Base-by-base conservation (phyloP, 768 basidiomycete species). In the Boletus sp. region DNA sequence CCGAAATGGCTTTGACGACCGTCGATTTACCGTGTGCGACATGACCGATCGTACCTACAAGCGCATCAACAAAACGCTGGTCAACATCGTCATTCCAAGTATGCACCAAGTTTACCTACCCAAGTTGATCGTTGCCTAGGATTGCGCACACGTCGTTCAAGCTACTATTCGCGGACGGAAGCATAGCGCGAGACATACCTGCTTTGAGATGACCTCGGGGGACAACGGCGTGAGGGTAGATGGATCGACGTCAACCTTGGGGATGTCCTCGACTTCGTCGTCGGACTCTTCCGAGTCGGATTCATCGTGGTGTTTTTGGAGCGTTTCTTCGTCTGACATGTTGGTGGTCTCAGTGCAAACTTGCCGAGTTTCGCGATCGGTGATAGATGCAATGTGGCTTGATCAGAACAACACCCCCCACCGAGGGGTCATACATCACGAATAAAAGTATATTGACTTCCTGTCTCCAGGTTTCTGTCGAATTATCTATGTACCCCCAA, bases 21-120 rank as follows among this genome's bases (percentile, higher is more conserved):
- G 91, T 95, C 51, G 90, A 93, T 77, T 94, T 94, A 64, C 91
- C 93, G 79, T 94, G 93, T 19, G 96, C 96, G 80, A 99, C 96
- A 82, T 98, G 96, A 50, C 95, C 96, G 68, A 99, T 99, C 23
- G 95, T 99, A 61, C 93, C 95, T 93, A 53, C n/a, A 43, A 50
- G 25, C 41, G 33, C 37, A 15, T 43, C 47, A 53, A 48, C 29
- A 42, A 44, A 42, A 60, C 25, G 27, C n/a, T 49, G 32, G 50
- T 63, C 50, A 60, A 25, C 21, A 25, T 40, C 17, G 7, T 1
- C 37, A 33, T 33, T 25, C 33, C 27, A 30, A 37, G 17, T 19
- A n/a, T 17, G 21, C 7, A 32, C 19, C 19, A 3, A 35, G 15
- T 44, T 10, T 30, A 21, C 64, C 34, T 56, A 93, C 94, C 94